Evolutionary conservation across 768 basidiomycete genomes (phyloP), one percentile per base, ranked within the genome.

Genomic region (Mycena belliarum): DNA sequence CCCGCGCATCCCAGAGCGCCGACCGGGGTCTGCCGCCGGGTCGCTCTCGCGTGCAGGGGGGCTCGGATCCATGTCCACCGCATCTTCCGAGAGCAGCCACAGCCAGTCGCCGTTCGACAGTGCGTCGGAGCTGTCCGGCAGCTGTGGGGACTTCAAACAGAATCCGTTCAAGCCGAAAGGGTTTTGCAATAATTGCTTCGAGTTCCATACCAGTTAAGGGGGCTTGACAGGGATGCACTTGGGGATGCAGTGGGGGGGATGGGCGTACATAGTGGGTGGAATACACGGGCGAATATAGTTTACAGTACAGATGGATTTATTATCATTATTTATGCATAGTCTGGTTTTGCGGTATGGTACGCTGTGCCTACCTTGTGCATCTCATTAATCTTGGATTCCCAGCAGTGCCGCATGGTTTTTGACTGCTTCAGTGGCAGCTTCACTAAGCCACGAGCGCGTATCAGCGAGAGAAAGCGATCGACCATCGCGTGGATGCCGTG

Each of bases 141-240:
- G 71, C 11, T 87, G 88, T 65, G 67, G 60, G 23, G 75, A 79
- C 44, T 88, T 89, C 70, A 81, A 81, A 65, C 86, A 88, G 72
- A 84, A 85, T 67, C 83, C 83, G 41, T 85, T 85, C 74, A 85
- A 88, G 72, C 75, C 78, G 44, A 78, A 79, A 66, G 86, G 86
- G 8, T 76, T 83, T 73, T 88, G 88, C 70, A 84, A 76, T 60
- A 85, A 83, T 61, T 91, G 88, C 69, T 82, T 83, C 64, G 79
- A 83, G 70, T 72, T n/a, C n/a, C n/a, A n/a, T n/a, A n/a, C n/a
- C n/a, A n/a, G n/a, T n/a, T n/a, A n/a, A n/a, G n/a, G n/a, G n/a
- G n/a, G n/a, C n/a, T n/a, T n/a, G n/a, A n/a, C n/a, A n/a, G n/a
- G n/a, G n/a, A n/a, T n/a, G n/a, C n/a, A n/a, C n/a, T n/a, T n/a